Conservation (phyloP, 306 rosid species). For the Styphnolobium japonicum region DNA sequence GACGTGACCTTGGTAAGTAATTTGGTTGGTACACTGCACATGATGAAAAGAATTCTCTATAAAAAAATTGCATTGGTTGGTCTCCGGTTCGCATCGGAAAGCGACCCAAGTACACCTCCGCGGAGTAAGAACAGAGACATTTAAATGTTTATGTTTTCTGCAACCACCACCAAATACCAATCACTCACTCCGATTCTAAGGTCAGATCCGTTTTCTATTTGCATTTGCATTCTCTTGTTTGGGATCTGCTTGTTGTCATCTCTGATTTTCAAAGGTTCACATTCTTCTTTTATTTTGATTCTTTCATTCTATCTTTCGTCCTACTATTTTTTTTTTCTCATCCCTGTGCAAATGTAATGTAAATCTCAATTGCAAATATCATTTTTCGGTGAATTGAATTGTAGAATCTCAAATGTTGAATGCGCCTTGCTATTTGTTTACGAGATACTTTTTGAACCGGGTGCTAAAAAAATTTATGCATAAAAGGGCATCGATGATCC, state of each 20-base stretch:
- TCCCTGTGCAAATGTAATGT: not conserved
- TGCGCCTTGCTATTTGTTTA: not conserved
- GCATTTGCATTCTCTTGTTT: not conserved
- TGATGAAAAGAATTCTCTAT: too few species aligned
- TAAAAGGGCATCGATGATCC: not conserved
- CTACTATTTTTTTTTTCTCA: not conserved
- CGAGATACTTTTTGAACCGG: not conserved
- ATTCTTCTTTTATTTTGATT: not conserved
- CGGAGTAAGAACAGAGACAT: not conserved
- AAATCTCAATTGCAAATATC: not conserved
- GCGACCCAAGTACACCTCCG: not conserved
- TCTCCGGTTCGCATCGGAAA: constrained; percentile 13
- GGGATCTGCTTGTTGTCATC: not conserved
- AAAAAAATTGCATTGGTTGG: not conserved
- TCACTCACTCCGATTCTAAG: not conserved
- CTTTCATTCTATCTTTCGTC: not conserved
- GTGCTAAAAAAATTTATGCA: not conserved
- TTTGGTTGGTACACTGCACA: too few species aligned
- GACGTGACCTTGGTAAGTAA: too few species aligned
- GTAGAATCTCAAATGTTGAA: not conserved
- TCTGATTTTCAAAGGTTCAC: constrained; percentile 1
- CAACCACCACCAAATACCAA: not conserved
- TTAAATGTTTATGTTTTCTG: not conserved
- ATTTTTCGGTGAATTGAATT: not conserved
- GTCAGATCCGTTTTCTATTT: not conserved